Percentiles rank a stretch among this genome's conserved stretches.
These are phyloP conservation scores for Lichtheimia hyalospora DNA, from an alignment of 371 early-diverging fungal genomes.

Conservation along the genomic window DNA sequence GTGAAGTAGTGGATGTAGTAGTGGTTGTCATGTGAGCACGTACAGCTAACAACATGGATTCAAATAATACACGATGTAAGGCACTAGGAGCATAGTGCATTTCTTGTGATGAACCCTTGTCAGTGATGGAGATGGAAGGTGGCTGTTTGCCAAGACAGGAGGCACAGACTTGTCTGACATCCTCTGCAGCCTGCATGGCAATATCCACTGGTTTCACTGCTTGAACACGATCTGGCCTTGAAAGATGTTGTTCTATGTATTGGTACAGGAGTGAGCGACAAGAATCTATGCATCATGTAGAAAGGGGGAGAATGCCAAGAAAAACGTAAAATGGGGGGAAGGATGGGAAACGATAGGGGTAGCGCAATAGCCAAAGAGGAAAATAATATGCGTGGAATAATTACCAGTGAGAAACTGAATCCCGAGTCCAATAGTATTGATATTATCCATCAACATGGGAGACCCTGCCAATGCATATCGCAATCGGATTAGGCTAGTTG, in stretches of 20 bases:
- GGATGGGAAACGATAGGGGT: no score
- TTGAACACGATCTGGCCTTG: conserved; percentile 62
- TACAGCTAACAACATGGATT: conserved; percentile 62
- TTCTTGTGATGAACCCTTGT: conserved; percentile 24
- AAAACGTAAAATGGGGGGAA: not conserved
- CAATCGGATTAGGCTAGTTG: conserved; percentile 36
- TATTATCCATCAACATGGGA: conserved; percentile 30
- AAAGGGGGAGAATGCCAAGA: conserved; percentile 8
- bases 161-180: conserved; percentile 57
- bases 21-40: conserved; percentile 31
- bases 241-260: conserved; percentile 57
- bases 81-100: conserved; percentile 64
- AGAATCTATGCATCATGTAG: no score
- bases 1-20: not conserved
- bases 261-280: conserved; percentile 2
- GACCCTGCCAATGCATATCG: conserved; percentile 35
- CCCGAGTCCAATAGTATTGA: conserved; percentile 58
- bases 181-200: conserved; percentile 62
- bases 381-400: not conserved
- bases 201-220: conserved; percentile 59
- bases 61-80: conserved; percentile 69
- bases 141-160: conserved; percentile 20
- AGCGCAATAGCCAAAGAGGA: not conserved
- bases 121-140: conserved; percentile 23
- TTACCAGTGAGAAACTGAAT: conserved; percentile 61